phyloP scores from a whole-genome alignment of 2,329 filamentous ascomycete genomes.

The Mycosphaerella sp. region DNA sequence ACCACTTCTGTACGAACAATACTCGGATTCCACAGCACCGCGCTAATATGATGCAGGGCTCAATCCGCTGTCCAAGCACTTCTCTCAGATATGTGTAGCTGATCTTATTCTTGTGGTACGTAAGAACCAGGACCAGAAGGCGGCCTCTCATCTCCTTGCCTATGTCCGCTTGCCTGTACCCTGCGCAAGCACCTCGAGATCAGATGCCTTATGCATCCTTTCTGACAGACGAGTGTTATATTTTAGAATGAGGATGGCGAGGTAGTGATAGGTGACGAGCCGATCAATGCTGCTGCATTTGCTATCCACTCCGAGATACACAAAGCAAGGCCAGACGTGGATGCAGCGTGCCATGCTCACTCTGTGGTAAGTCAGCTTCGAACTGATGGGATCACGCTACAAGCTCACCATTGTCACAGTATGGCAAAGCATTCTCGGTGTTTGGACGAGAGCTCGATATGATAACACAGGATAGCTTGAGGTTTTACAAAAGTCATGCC shows the following conservation, averaged over 20 bases:
- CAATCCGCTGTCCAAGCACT: conserved; percentile 43
- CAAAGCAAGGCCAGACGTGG: conserved; percentile 39
- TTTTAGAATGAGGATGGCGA: conserved; percentile 36
- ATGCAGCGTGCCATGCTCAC: conserved; percentile 40
- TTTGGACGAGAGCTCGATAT: conserved; percentile 44
- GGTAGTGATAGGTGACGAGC: conserved; percentile 39
- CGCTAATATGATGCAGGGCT: conserved; percentile 24
- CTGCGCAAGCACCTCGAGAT: no score
- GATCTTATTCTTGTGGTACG: conserved; percentile 41
- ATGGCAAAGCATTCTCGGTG: conserved; percentile 44
- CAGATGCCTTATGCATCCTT: no score
- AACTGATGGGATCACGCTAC: background rate
- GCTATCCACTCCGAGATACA: conserved; percentile 43
- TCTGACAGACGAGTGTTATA: no score
- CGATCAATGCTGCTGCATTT: conserved; percentile 43
- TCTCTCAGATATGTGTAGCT: conserved; percentile 38
- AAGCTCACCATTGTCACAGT: conserved; percentile 10
- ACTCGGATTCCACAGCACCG: background rate
- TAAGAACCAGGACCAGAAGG: no score
- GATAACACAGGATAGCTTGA: conserved; percentile 44
- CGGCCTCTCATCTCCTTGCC: no score
- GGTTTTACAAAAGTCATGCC: conserved; percentile 39
- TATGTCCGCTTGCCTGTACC: no score
- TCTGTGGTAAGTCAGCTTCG: conserved; percentile 26
- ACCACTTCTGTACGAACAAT: conserved; percentile 31